phyloP scores from a whole-genome alignment of 1,284 basidiomycete genomes.

The Earliella scabrosa region DNA sequence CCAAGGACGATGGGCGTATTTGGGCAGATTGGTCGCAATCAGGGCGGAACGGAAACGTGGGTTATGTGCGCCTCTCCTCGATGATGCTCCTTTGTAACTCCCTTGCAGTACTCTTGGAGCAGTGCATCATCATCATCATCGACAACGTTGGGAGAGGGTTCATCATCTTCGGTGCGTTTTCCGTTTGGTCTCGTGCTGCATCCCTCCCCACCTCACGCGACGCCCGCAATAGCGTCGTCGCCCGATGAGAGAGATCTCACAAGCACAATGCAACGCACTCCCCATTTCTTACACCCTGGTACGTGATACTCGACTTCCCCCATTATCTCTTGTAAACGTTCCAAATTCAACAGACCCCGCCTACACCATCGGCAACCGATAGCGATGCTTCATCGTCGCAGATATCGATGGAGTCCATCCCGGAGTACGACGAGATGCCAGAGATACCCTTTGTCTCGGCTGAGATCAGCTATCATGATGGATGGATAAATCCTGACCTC shows the following conservation, averaged over 20 bases:
- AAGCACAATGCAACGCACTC: slow-evolving; percentile 13
- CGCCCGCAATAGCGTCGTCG: slow-evolving; percentile 1
- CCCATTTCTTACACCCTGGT: slow-evolving; percentile 22
- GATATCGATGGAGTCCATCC: slow-evolving; percentile 30
- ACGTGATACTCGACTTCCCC: not conserved
- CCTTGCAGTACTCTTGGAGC: slow-evolving; percentile 27
- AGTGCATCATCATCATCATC: slow-evolving; percentile 23
- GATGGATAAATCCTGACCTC: slow-evolving; percentile 17
- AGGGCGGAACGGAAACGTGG: slow-evolving; percentile 28
- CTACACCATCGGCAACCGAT: slow-evolving; percentile 30
- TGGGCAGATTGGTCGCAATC: slow-evolving; percentile 34
- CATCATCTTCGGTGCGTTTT: slow-evolving; percentile 13
- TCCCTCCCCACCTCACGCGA: no score
- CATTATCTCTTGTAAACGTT: no score
- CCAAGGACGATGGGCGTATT: slow-evolving; percentile 26
- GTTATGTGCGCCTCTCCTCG: slow-evolving; percentile 2
- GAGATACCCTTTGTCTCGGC: slow-evolving; percentile 37
- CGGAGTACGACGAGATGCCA: slow-evolving; percentile 34
- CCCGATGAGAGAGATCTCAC: slow-evolving; percentile 9
- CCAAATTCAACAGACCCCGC: not conserved
- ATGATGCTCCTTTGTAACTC: slow-evolving; percentile 1
- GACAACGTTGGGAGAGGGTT: slow-evolving; percentile 20
- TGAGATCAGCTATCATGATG: slow-evolving; percentile 14
- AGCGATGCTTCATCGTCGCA: slow-evolving; percentile 33
- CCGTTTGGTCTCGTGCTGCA: not conserved